These are phyloP conservation scores for Aureobasidium uvarum DNA, from an alignment of 2,329 filamentous ascomycete species.

Conservation along the genomic window DNA sequence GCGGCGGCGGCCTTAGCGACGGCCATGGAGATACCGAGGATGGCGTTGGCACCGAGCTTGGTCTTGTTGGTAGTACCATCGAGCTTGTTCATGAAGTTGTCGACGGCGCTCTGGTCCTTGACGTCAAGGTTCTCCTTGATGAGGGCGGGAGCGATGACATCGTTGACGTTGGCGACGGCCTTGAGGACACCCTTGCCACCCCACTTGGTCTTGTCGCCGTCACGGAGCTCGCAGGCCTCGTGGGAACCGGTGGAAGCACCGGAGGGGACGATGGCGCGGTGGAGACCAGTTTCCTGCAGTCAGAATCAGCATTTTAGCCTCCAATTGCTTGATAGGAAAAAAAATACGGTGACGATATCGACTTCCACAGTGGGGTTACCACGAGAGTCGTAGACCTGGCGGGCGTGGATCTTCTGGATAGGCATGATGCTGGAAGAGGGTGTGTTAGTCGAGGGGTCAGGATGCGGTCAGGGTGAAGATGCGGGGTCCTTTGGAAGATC, in stretches of 20 bases:
- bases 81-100: constrained; percentile 54
- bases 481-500: neutral
- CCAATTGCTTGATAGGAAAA: no score
- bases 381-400: constrained; percentile 96
- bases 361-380: constrained; percentile 64
- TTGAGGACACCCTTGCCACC: constrained; percentile 56
- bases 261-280: constrained; percentile 96
- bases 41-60: constrained; percentile 59
- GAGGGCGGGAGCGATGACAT: constrained; percentile 55
- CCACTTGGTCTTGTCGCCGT: constrained; percentile 52
- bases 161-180: constrained; percentile 57
- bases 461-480: neutral
- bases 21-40: constrained; percentile 60
- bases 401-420: constrained; percentile 56
- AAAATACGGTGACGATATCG: neutral
- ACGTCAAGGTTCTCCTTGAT: constrained; percentile 56
- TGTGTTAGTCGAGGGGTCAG: constrained; percentile 10
- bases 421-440: constrained; percentile 60
- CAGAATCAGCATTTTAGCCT: no score
- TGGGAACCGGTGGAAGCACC: constrained; percentile 80
- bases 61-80: constrained; percentile 61
- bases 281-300: constrained; percentile 73
- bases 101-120: constrained; percentile 55
- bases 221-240: constrained; percentile 53
- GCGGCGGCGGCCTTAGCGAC: constrained; percentile 58